Base-by-base conservation (phyloP, 108 stramenopile genomes). In the Cyclotella atomus region DNA sequence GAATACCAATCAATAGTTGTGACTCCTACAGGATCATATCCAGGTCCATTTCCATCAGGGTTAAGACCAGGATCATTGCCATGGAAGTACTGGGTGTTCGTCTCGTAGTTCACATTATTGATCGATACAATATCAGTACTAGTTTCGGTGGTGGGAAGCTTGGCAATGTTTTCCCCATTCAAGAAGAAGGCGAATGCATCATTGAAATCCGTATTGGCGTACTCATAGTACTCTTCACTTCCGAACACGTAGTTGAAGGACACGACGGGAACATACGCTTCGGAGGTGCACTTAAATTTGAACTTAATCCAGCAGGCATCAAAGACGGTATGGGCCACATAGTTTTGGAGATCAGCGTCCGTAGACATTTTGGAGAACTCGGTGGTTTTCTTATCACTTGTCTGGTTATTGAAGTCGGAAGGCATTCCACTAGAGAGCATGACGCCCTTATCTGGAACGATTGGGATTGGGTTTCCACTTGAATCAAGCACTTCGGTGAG, bases 141-240 rank as follows among this genome's bases (percentile, higher is more conserved):
- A 19, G 60, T 64, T 7, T 68, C 54, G 2, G 68, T 55, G 9
- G 17, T 15, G 0, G 79, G 72, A 5, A 80, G 23, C 15, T 2
- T 45, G 6, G 79, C 79, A 28, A 80, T 80, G 45, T 80, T 80
- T 1, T 49, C 43, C 0, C 55, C 49, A 56, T 80, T 80, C 25
- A 80, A 50, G 24, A 73, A 56, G 34, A 73, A 69, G n/a, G 71
- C 79, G 38, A 80, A 80, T 29, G 55, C 79, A 62, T 80, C 79
- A 33, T 80, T 80, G 44, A 69, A 80, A 7, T 28, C 47, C 19
- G 61, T 52, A 28, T 80, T 71, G 54, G 72, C 79, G 54, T 80
- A 80, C 54, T 80, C 79, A 34, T 80, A 80, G 29, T 80, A 80
- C 61, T 80, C 79, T 36, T 80, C 79, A 12, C 59, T 62, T 10